Percentiles rank a stretch among this genome's conserved stretches.
These are phyloP conservation scores for Teratosphaeria nubilosa DNA, from an alignment of 2,329 filamentous ascomycete genomes.

Conservation along the genomic window DNA sequence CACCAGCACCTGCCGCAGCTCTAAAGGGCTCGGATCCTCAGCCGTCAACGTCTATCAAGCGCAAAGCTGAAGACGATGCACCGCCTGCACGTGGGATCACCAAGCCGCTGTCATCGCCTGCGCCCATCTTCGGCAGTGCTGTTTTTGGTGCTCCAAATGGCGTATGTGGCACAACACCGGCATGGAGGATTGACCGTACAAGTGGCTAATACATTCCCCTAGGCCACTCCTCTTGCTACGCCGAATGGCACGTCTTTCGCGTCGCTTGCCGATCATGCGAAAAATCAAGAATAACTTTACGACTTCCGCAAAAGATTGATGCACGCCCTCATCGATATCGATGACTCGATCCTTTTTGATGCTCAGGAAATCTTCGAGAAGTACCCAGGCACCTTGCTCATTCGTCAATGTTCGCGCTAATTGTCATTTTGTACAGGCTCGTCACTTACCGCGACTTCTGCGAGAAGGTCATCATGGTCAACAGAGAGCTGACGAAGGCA, in stretches of 20 bases:
- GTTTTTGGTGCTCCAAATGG: not conserved
- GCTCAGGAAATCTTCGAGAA: not conserved
- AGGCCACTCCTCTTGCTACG: not conserved
- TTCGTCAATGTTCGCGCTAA: not conserved
- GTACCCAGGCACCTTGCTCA: not conserved
- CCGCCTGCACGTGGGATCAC: not conserved
- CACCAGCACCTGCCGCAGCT: not conserved
- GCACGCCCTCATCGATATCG: not conserved
- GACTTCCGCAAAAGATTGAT: not conserved
- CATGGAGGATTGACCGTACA: not conserved
- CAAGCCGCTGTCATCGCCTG: not conserved
- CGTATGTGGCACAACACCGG: not conserved
- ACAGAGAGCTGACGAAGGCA: not conserved
- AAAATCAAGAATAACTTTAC: not conserved
- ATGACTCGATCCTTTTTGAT: not conserved
- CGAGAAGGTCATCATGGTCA: not conserved
- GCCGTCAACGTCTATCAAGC: not conserved
- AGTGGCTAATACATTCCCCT: not conserved
- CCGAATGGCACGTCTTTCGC: not conserved
- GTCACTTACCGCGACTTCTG: not conserved
- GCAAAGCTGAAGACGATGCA: not conserved
- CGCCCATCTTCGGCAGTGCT: not conserved
- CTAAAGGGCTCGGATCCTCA: not conserved
- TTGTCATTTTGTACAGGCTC: not conserved
- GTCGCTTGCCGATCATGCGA: not conserved